Percentiles rank a stretch among this genome's conserved stretches.
These are phyloP conservation scores for Crotalaria pallida DNA, from an alignment of 306 rosid genomes.

Conservation along the genomic window DNA sequence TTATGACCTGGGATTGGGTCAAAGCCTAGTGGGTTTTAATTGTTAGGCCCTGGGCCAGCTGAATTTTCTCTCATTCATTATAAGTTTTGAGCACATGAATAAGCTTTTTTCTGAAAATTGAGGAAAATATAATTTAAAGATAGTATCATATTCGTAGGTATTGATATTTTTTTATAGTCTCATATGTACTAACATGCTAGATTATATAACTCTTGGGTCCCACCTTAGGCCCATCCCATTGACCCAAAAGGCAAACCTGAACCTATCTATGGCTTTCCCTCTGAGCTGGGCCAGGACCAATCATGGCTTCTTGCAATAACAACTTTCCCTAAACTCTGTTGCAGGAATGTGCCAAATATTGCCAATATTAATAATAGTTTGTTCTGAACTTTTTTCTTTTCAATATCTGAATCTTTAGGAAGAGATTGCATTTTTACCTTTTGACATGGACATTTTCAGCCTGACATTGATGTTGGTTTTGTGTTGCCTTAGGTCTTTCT, in stretches of 20 bases:
- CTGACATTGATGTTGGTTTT: constrained; percentile 19
- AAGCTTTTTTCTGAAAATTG: neutral
- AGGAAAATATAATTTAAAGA: neutral
- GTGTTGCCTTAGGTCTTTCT: constrained; percentile 62
- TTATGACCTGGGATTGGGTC: neutral
- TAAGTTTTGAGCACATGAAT: neutral
- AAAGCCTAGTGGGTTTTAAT: neutral
- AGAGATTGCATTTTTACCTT: neutral
- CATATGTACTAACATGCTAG: neutral
- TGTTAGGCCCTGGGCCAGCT: neutral
- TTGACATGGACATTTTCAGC: neutral
- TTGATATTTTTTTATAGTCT: neutral
- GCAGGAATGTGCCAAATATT: neutral
- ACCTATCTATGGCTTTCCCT: neutral
- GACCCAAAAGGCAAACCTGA: neutral
- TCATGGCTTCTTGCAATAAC: neutral
- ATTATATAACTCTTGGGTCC: neutral
- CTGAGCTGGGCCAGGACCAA: neutral
- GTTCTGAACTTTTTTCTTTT: neutral
- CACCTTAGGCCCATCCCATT: neutral
- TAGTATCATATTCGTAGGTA: neutral
- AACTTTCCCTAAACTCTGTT: neutral
- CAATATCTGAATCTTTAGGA: neutral
- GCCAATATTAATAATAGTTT: neutral
- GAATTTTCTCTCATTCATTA: neutral